Conservation (phyloP, 139 green algal species). For the Tetraselmis chui region DNA sequence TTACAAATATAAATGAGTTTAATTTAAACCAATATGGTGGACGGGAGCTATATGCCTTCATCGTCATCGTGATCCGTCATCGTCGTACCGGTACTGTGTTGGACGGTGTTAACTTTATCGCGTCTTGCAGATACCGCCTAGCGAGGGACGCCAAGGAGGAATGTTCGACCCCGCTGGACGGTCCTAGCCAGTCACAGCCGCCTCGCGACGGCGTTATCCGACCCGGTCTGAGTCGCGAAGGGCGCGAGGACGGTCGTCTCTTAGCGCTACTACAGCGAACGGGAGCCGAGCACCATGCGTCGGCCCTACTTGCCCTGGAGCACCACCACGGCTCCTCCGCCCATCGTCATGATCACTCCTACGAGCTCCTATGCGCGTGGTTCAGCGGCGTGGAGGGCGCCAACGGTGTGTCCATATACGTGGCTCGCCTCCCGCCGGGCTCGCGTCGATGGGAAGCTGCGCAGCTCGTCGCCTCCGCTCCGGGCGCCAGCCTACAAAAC, state of each 20-base stretch:
- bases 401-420: neutral
- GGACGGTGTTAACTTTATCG: neutral
- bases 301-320: neutral
- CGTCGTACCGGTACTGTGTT: too few relatives aligned
- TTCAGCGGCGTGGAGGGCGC: slow-evolving; percentile 10
- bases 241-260: neutral
- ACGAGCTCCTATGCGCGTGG: neutral
- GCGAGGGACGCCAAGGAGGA: neutral
- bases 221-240: neutral
- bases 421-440: neutral
- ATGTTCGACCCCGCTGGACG: neutral
- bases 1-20: too few relatives aligned
- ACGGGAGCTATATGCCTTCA: too few relatives aligned
- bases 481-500: neutral
- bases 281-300: neutral
- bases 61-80: too few relatives aligned
- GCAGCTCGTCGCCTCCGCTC: neutral
- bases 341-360: neutral
- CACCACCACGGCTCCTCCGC: neutral
- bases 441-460: neutral
- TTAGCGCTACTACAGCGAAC: neutral
- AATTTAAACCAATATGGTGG: too few relatives aligned
- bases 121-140: neutral
- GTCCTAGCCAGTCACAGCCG: neutral
- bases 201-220: neutral